Base-by-base conservation (phyloP, 2,329 filamentous ascomycete species). In the Amylocarpus encephaloides region DNA sequence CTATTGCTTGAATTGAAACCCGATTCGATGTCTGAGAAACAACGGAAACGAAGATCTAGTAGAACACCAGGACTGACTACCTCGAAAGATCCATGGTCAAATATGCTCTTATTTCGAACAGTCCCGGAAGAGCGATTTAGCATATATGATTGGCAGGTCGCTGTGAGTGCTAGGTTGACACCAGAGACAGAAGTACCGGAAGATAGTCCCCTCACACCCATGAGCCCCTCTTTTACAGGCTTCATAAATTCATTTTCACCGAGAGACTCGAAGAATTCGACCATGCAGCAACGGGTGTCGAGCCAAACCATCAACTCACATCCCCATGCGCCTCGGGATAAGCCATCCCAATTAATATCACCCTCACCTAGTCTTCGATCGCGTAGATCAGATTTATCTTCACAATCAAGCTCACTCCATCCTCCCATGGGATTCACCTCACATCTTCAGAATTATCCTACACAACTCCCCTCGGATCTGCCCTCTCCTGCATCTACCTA, bases 11-110 rank as follows among this genome's bases (percentile, higher is more conserved):
- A 55, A 50, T 67, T 85, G 43, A 71, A 72, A 18, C 71, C 73
- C 16, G 75, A 77, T 56, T 70, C 73, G 1, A 59, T 66, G 7
- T 71, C 74, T 34, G 80, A 84, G 56, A 83, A 80, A 63, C 70
- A 81, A 55, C 76, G 79, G 49, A 85, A 83, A 59, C 76, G 82
- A 44, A 74, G 82, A 52, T 85, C 82, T 42, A 85, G 81, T 57
- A 74, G 81, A 53, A 78, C 82, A 3, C 75, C 77, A 3, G 78
- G 77, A 2, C 68, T 85, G 18, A 57, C 22, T 26, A 26, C 61
- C 12, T 57, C 59, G 4, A 64, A 62, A 42, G 62, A 64, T 41
- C 53, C 61, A 1, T 62, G 60, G 57, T 42, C 59, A 11, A 61
- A 62, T 48, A 74, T 73, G 0, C 64, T 85, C 2, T 76, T 76